phyloP scores from a whole-genome alignment of 1,284 basidiomycete genomes.

The Xanthoconium separans region DNA sequence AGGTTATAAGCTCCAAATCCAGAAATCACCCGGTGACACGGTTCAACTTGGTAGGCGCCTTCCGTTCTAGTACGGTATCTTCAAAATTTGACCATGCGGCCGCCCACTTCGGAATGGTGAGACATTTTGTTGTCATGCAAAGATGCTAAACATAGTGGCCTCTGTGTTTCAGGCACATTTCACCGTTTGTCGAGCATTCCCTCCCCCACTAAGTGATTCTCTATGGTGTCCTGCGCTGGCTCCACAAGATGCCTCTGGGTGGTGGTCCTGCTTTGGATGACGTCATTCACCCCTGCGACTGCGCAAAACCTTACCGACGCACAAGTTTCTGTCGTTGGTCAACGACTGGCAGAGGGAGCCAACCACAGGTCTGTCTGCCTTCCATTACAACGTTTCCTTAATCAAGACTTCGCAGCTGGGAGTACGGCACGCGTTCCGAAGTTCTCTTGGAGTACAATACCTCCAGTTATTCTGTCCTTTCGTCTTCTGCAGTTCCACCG shows the following conservation, averaged over 20 bases:
- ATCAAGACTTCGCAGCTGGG: conserved; percentile 50
- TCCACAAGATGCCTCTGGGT: background rate
- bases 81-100: too few species aligned
- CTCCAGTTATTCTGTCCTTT: conserved; percentile 50
- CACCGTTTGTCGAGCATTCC: too few species aligned
- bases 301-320: conserved; percentile 28
- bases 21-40: too few species aligned
- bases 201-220: background rate
- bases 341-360: conserved; percentile 31
- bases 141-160: too few species aligned
- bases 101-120: too few species aligned
- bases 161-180: too few species aligned
- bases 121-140: too few species aligned
- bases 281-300: conserved; percentile 9
- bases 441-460: conserved; percentile 60
- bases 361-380: conserved; percentile 25
- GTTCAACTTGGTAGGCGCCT: too few species aligned
- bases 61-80: too few species aligned
- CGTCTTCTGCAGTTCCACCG: conserved; percentile 42
- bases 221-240: background rate
- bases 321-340: conserved; percentile 22
- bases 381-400: background rate
- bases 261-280: conserved; percentile 5
- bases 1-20: too few species aligned
- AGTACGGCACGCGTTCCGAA: conserved; percentile 60